Percentiles rank a stretch among this genome's conserved stretches.
Conservation (phyloP, 1,284 basidiomycete species). For the Rhodotorula sp. region DNA sequence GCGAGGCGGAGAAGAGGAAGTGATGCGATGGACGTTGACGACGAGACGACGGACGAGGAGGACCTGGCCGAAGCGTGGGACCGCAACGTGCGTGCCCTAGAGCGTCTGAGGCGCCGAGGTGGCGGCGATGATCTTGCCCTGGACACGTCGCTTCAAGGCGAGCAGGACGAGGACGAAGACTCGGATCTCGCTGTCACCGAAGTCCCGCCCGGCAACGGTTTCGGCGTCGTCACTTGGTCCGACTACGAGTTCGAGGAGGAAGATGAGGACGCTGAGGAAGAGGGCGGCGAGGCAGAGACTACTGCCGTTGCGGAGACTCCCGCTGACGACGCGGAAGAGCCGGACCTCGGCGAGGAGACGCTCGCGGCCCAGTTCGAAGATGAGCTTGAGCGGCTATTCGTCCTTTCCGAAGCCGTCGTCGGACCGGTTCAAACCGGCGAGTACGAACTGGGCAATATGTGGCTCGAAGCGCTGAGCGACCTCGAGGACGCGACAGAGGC, state of each 20-base stretch:
- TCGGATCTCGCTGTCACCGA: conserved; percentile 32
- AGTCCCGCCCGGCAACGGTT: conserved; percentile 31
- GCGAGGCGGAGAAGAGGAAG: background rate
- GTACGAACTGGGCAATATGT: conserved; percentile 29
- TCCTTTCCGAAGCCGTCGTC: conserved; percentile 35
- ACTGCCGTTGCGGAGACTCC: conserved; percentile 4
- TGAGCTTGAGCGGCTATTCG: conserved; percentile 36
- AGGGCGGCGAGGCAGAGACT: conserved; percentile 26
- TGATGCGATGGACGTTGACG: background rate
- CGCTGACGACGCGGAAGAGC: background rate
- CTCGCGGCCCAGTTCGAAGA: conserved; percentile 28
- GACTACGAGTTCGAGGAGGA: conserved; percentile 36
- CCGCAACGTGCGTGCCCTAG: conserved; percentile 19
- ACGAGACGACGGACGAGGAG: conserved; percentile 10
- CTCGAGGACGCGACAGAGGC: conserved; percentile 11
- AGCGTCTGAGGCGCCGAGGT: conserved; percentile 8
- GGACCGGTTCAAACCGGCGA: conserved; percentile 29
- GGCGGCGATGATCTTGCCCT: background rate
- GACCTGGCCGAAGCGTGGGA: conserved; percentile 24
- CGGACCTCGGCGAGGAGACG: conserved; percentile 1
- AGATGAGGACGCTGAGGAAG: conserved; percentile 28
- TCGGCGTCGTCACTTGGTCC: conserved; percentile 37
- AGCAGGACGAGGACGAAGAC: conserved; percentile 22
- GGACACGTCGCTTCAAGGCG: conserved; percentile 11
- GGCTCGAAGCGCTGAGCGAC: conserved; percentile 32